A percentile compares a stretch with the other conserved stretches of the same genome.
These are phyloP conservation scores for Rhynchosporium secalis DNA, from an alignment of 2,329 filamentous ascomycete species.

Conservation along the genomic window DNA sequence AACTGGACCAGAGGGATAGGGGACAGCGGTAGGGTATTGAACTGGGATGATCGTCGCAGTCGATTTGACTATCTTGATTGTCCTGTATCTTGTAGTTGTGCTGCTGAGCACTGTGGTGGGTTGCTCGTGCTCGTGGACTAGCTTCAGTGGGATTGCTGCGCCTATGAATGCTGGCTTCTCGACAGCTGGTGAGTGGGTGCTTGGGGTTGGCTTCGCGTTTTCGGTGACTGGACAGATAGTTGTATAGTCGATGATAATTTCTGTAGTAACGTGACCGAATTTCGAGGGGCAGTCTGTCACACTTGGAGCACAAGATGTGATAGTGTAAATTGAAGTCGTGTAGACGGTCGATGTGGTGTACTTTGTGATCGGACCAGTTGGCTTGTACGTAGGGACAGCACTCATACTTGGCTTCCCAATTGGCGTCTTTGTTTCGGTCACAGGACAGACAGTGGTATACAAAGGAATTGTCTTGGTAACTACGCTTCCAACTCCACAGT, in stretches of 20 bases:
- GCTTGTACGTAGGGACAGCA: constrained; percentile 5
- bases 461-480: constrained; percentile 43
- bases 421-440: constrained; percentile 35
- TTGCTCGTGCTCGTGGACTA: neutral
- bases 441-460: constrained; percentile 44
- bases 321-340: constrained; percentile 51
- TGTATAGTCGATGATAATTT: constrained; percentile 46
- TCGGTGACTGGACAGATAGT: constrained; percentile 39
- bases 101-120: constrained; percentile 14
- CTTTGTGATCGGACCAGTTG: constrained; percentile 14
- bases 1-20: constrained; percentile 21
- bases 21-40: neutral
- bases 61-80: constrained; percentile 15
- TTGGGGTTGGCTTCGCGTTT: constrained; percentile 1
- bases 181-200: neutral
- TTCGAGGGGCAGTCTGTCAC: constrained; percentile 53
- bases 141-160: constrained; percentile 1
- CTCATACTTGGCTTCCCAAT: constrained; percentile 10
- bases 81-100: constrained; percentile 23
- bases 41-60: constrained; percentile 18
- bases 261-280: constrained; percentile 43
- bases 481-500: constrained; percentile 49
- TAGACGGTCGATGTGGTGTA: constrained; percentile 49
- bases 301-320: constrained; percentile 50
- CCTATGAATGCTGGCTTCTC: neutral